Evolutionary conservation across 148 eudicot species (phyloP).

Genomic region (Vaccinium corymbosum): DNA sequence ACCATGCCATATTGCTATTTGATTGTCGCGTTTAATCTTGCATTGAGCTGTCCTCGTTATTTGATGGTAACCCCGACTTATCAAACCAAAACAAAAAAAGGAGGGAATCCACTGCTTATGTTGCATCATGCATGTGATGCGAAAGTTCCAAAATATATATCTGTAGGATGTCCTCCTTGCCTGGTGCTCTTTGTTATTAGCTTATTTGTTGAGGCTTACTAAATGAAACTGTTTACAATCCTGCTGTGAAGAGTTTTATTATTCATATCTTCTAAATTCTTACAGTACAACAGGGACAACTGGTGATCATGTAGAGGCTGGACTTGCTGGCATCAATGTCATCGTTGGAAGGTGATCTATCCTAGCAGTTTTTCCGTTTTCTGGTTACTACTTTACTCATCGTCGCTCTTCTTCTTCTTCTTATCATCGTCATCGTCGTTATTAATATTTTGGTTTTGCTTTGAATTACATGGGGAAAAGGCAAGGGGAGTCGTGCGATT

Average conservation of each 20-base stretch:
- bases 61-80: neutral
- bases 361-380: constrained; percentile 2
- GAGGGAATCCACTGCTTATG: neutral
- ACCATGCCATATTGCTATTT: neutral
- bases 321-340: constrained; percentile 67
- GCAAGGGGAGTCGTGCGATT: constrained; percentile 93
- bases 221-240: neutral
- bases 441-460: neutral
- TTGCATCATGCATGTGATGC: neutral
- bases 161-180: constrained; percentile 1
- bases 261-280: constrained; percentile 5
- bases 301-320: constrained; percentile 48
- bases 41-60: neutral
- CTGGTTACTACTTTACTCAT: neutral
- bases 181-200: neutral
- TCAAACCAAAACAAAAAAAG: neutral
- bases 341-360: constrained; percentile 69
- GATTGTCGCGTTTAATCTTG: neutral
- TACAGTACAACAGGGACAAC: constrained; percentile 46
- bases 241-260: neutral
- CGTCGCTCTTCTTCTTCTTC: neutral
- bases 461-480: constrained; percentile 34
- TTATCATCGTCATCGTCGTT: neutral
- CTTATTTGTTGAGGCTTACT: neutral
- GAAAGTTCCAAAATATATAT: neutral